Conservation (phyloP, 768 basidiomycete genomes). For the Termitomyces bulborhizus region DNA sequence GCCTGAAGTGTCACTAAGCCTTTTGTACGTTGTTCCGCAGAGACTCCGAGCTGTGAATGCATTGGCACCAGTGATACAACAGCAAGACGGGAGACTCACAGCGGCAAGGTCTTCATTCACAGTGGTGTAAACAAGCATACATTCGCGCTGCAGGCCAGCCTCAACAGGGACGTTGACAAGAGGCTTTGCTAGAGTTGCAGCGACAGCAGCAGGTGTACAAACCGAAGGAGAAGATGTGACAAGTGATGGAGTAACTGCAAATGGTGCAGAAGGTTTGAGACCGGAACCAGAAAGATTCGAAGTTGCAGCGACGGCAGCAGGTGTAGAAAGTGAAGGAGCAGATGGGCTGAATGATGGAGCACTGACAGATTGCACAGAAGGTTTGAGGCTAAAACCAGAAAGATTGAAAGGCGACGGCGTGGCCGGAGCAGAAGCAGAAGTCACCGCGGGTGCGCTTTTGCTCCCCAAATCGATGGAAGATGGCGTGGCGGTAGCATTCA, state of each 20-base stretch:
- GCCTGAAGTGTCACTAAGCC: conserved; percentile 30
- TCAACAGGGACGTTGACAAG: conserved; percentile 28
- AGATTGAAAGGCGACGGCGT: conserved; percentile 14
- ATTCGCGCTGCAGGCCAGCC: conserved; percentile 67
- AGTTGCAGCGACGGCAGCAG: neutral
- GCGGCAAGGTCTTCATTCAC: conserved; percentile 49
- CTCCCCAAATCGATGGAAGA: neutral
- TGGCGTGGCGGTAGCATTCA: neutral
- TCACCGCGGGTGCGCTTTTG: neutral
- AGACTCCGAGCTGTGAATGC: conserved; percentile 32
- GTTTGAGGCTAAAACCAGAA: conserved; percentile 6
- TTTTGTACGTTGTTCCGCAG: conserved; percentile 32
- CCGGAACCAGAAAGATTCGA: neutral
- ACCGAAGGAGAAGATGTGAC: neutral
- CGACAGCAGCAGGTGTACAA: neutral
- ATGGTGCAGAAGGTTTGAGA: neutral
- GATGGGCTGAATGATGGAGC: neutral
- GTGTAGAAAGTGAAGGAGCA: neutral
- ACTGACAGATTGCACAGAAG: neutral
- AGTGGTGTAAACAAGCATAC: conserved; percentile 37
- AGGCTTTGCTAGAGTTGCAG: neutral
- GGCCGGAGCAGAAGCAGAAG: neutral
- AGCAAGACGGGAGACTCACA: conserved; percentile 34
- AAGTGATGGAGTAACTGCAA: neutral
- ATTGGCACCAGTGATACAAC: neutral